Evolutionary conservation across 2,329 filamentous ascomycete species (phyloP).

Genomic region (Aspergillus phoenicis): DNA sequence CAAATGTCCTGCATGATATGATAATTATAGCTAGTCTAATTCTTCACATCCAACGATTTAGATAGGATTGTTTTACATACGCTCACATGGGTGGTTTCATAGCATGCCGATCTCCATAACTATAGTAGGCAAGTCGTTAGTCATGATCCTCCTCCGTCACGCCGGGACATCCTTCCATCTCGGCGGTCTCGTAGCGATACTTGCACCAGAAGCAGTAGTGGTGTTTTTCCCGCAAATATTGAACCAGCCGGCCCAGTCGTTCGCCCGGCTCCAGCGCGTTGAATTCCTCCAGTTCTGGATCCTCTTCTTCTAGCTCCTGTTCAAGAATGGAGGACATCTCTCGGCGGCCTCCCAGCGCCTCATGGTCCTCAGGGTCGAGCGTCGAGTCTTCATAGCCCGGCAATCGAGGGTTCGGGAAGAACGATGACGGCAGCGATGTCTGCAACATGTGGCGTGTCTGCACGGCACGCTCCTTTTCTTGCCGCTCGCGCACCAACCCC

Average conservation of each 20-base stretch:
- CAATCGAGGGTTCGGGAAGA: constrained; percentile 47
- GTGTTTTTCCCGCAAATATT: constrained; percentile 69
- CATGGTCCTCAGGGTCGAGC: constrained; percentile 71
- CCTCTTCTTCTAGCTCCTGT: constrained; percentile 69
- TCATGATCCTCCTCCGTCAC: constrained; percentile 80
- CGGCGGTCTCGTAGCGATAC: constrained; percentile 66
- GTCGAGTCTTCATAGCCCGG: constrained; percentile 69
- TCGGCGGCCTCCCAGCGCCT: constrained; percentile 65
- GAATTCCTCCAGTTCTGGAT: constrained; percentile 78
- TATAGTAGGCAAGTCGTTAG: constrained; percentile 39
- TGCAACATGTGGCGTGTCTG: constrained; percentile 38
- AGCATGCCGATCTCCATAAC: constrained; percentile 6
- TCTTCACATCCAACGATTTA: not conserved
- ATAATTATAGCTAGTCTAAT: constrained; percentile 1
- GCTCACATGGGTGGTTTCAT: not conserved
- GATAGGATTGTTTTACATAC: not conserved
- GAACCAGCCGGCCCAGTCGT: constrained; percentile 66
- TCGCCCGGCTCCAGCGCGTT: constrained; percentile 68
- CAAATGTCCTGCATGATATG: constrained; percentile 2
- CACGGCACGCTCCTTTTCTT: constrained; percentile 56
- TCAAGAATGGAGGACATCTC: constrained; percentile 43
- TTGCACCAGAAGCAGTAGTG: constrained; percentile 98
- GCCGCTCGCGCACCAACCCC: constrained; percentile 68
- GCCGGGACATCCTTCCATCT: constrained; percentile 91
- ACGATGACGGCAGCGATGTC: constrained; percentile 36